Conservation (phyloP, 768 basidiomycete species). For the Sistotremastrum niveocremeum region DNA sequence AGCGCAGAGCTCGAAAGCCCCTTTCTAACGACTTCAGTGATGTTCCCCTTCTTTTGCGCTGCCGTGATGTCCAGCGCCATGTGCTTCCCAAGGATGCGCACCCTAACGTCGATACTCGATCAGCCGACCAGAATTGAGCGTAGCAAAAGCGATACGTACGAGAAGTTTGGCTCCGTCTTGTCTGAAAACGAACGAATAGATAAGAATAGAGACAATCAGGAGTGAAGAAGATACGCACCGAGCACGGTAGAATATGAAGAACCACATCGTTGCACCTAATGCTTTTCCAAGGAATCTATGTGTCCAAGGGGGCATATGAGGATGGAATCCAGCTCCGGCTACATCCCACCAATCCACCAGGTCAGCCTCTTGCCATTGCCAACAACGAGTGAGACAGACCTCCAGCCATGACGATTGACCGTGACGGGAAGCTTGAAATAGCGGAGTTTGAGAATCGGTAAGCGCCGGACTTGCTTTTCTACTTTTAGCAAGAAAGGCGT, state of each 20-base stretch:
- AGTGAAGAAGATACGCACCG: slow-evolving; percentile 44
- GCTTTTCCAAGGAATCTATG: slow-evolving; percentile 73
- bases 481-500: no score
- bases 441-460: no score
- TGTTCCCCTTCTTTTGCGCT: slow-evolving; percentile 19
- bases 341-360: no score
- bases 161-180: slow-evolving; percentile 67
- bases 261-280: slow-evolving; percentile 93
- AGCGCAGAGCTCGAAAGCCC: no score
- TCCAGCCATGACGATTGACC: not conserved
- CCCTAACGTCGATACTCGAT: not conserved
- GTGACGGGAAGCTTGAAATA: not conserved
- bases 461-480: no score
- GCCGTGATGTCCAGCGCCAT: slow-evolving; percentile 32
- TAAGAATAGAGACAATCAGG: not conserved
- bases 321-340: slow-evolving; percentile 65
- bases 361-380: not conserved
- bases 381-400: not conserved
- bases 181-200: slow-evolving; percentile 21
- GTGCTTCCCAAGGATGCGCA: slow-evolving; percentile 50
- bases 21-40: slow-evolving; percentile 20
- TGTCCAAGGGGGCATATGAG: slow-evolving; percentile 67
- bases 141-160: slow-evolving; percentile 24
- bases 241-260: slow-evolving; percentile 95
- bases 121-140: not conserved